These are phyloP conservation scores for Quercus robur DNA, from an alignment of 306 rosid species.

Conservation along the genomic window DNA sequence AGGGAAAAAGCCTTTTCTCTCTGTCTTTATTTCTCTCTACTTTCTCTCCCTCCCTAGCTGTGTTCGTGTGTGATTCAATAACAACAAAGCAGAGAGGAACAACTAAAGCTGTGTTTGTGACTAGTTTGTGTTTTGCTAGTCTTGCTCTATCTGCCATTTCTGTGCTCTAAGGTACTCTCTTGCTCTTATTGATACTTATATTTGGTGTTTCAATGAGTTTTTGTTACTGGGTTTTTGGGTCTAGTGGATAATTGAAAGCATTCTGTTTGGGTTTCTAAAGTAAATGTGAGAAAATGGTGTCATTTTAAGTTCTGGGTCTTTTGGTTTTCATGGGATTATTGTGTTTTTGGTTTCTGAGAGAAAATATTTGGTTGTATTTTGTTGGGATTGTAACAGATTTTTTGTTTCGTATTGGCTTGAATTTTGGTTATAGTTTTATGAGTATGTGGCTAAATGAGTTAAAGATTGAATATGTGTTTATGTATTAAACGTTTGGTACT, in stretches of 20 bases:
- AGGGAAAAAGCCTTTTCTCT: conserved; percentile 37
- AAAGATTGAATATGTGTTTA: conserved; percentile 1
- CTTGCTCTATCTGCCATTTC: not conserved
- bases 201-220: not conserved
- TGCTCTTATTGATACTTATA: not conserved
- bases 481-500: conserved; percentile 17
- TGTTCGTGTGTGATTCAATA: conserved; percentile 23
- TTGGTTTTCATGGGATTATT: not conserved
- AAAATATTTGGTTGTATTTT: conserved; percentile 26
- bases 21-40: not conserved
- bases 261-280: not conserved
- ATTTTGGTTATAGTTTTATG: conserved; percentile 18
- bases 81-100: not conserved
- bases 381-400: conserved; percentile 35
- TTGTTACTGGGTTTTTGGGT: not conserved
- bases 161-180: not conserved
- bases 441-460: not conserved
- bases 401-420: conserved; percentile 25
- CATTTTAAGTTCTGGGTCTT: not conserved
- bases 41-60: conserved; percentile 2
- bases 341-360: conserved; percentile 4
- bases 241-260: not conserved
- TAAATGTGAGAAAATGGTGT: not conserved
- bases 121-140: not conserved
- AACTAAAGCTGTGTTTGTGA: not conserved